These are phyloP conservation scores for Xerocomellus chrysenteron DNA, from an alignment of 768 basidiomycete genomes.

Conservation along the genomic window DNA sequence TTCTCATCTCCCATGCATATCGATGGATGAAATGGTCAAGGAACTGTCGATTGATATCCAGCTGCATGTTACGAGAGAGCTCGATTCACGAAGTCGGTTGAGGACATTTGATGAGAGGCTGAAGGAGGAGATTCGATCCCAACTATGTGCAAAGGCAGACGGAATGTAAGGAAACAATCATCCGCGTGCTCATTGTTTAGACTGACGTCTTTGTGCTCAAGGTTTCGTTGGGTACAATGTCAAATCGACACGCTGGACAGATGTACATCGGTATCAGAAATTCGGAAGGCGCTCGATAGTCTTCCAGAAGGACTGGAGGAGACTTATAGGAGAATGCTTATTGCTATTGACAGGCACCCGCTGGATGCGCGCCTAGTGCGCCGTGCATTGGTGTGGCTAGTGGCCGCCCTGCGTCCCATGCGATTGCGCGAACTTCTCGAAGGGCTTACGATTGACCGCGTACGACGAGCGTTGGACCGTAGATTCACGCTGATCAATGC, in stretches of 20 bases:
- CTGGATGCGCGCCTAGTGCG: not conserved
- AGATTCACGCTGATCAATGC: not conserved
- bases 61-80: conserved; percentile 5
- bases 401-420: conserved; percentile 7
- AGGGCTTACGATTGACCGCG: conserved; percentile 3
- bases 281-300: conserved; percentile 3
- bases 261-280: not conserved
- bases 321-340: conserved; percentile 22
- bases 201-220: not conserved
- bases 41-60: conserved; percentile 11
- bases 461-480: not conserved
- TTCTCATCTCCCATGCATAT: conserved; percentile 3
- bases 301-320: conserved; percentile 22
- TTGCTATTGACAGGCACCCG: not conserved
- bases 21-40: conserved; percentile 1
- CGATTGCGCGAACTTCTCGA: conserved; percentile 7
- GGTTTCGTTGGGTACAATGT: conserved; percentile 20
- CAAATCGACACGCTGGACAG: conserved; percentile 12
- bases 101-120: not conserved
- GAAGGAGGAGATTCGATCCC: conserved; percentile 5
- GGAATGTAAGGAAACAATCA: conserved; percentile 19
- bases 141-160: conserved; percentile 10
- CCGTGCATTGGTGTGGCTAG: conserved; percentile 14
- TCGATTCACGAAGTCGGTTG: conserved; percentile 8
- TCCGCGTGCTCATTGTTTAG: not conserved